These are phyloP conservation scores for Ulvella scutata DNA, from an alignment of 139 green algal species.

Conservation along the genomic window DNA sequence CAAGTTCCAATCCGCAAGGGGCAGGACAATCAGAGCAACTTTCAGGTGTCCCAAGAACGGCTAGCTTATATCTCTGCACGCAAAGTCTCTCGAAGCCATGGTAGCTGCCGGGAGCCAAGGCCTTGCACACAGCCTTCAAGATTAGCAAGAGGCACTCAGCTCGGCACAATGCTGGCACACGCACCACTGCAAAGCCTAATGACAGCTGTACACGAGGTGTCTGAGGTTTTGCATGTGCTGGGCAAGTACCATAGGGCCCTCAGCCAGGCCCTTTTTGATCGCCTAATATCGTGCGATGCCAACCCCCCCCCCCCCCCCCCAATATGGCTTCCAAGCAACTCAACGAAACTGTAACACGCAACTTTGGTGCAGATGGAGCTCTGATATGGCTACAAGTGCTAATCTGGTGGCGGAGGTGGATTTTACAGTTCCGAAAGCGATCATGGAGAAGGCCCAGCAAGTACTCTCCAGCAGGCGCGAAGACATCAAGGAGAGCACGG, in stretches of 20 bases:
- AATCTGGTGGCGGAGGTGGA: background rate
- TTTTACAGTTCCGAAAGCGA: background rate
- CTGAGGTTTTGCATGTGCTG: background rate
- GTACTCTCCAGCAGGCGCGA: no score
- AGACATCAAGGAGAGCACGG: no score
- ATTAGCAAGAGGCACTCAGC: background rate
- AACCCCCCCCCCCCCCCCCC: no score
- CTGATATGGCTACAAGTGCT: background rate
- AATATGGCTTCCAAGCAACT: no score
- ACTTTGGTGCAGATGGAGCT: background rate
- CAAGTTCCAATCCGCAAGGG: background rate
- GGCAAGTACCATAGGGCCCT: background rate
- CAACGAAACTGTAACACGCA: no score
- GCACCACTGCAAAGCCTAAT: background rate
- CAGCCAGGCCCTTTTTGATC: background rate
- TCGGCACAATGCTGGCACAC: background rate
- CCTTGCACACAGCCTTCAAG: background rate
- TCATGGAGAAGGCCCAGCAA: background rate
- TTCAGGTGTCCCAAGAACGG: background rate
- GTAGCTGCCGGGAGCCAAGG: background rate
- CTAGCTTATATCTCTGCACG: background rate
- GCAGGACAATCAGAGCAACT: no score
- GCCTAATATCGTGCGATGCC: background rate
- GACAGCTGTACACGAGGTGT: background rate
- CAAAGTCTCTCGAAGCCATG: background rate